Base-by-base conservation (phyloP, 1,284 basidiomycete species). In the Somion occarium region DNA sequence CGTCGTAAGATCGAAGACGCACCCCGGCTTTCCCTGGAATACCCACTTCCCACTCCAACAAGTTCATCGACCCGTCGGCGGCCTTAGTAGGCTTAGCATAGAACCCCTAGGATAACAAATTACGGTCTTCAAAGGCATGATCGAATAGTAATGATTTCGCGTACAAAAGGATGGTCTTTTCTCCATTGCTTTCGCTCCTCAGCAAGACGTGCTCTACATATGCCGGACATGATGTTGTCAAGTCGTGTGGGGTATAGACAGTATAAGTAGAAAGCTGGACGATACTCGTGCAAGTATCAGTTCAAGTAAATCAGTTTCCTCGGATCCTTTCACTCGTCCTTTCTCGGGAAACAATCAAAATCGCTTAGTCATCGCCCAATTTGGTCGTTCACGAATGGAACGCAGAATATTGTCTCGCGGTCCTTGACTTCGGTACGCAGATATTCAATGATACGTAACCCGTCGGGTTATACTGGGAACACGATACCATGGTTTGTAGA, bases 141-240 rank as follows among this genome's bases (percentile, higher is more conserved):
- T 44, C 47, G 18, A 19, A 43, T 22, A 52, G 52, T 46, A 44
- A 38, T 49, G 27, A 49, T 20, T 23, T 38, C 39, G 50, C 93
- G 70, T 71, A 98, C 96, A 64, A 97, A 98, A 45, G 97, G 97
- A 71, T 99, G 97, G 63, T 99, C 97, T 69, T 96, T 98, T 57
- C 97, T 75, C 97, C 97, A 99, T 64, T 97, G 93, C 73, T 99
- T 99, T 63, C 97, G 85, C 73, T 99, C 97, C 71, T 99, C 97
- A 30, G 94, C 83, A 18, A 97, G 78, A 62, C 93, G 83, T 38
- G 87, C 83, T 65, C 91, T 79, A 67, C 92, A 88, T 61, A 94
- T 86, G 56, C 90, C 82, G 57, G 91, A 82, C 91, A 93, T 83
- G 46, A 12, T 45, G n/a, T 46, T 44, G 52, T 19, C 27, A 38